Conservation (phyloP, 2,329 filamentous ascomycete genomes). For the Biscogniauxia mediterranea region DNA sequence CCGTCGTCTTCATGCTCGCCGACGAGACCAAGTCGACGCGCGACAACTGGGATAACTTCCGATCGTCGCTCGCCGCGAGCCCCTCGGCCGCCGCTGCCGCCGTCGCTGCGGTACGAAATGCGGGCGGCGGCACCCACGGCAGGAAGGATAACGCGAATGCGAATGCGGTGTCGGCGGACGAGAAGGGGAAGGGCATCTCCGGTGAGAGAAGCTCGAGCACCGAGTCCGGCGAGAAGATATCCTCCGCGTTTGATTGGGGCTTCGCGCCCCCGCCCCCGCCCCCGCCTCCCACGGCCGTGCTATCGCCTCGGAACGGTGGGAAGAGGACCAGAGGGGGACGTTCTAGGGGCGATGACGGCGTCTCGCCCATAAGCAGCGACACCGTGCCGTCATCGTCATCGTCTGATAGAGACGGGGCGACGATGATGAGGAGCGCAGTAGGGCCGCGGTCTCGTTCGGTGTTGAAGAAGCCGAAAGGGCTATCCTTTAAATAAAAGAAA, state of each 20-base stretch:
- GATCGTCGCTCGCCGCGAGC: slow-evolving; percentile 12
- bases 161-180: slow-evolving; percentile 3
- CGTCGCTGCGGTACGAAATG: too few relatives aligned
- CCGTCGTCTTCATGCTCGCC: slow-evolving; percentile 47
- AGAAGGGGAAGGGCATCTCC: slow-evolving; percentile 17
- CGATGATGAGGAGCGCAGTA: not conserved
- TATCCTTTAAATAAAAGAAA: not conserved
- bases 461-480: not conserved
- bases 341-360: too few relatives aligned
- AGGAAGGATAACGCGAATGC: slow-evolving; percentile 1
- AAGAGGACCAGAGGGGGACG: too few relatives aligned
- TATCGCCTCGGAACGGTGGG: too few relatives aligned
- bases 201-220: slow-evolving; percentile 19
- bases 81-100: not conserved
- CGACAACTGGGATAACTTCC: slow-evolving; percentile 27
- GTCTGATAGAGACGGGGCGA: not conserved
- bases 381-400: not conserved
- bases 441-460: not conserved
- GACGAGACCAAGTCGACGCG: slow-evolving; percentile 41
- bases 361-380: not conserved
- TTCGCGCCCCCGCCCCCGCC: not conserved
- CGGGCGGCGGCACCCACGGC: not conserved
- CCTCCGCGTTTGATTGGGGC: slow-evolving; percentile 5
- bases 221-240: slow-evolving; percentile 19
- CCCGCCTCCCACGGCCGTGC: not conserved